phyloP scores from a whole-genome alignment of 2,329 filamentous ascomycete species.

The Fusarium globosum region DNA sequence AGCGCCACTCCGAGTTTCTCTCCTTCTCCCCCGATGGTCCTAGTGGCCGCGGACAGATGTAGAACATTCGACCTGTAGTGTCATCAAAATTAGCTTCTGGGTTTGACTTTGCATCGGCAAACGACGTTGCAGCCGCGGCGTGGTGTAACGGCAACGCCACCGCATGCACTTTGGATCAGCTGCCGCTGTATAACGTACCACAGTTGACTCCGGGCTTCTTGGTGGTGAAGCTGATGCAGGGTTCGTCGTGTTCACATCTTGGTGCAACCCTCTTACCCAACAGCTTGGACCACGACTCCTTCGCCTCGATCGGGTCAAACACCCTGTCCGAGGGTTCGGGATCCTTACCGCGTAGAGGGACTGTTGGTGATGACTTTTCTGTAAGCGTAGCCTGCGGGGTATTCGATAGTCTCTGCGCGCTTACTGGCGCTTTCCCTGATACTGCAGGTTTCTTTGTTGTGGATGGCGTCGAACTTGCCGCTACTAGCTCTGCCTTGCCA shows the following conservation, averaged over 20 bases:
- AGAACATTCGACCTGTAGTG: slow-evolving; percentile 67
- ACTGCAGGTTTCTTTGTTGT: slow-evolving; percentile 27
- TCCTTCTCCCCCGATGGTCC: slow-evolving; percentile 89
- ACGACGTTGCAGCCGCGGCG: background rate
- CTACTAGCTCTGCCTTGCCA: slow-evolving; percentile 3
- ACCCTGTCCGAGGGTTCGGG: slow-evolving; percentile 53
- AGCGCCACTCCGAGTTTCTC: slow-evolving; percentile 86
- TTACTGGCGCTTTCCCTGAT: background rate
- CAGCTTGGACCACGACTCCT: slow-evolving; percentile 87
- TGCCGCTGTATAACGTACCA: slow-evolving; percentile 57
- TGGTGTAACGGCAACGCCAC: slow-evolving; percentile 24
- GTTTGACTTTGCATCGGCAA: background rate
- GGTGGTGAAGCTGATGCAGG: slow-evolving; percentile 83
- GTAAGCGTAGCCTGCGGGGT: background rate
- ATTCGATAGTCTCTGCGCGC: background rate
- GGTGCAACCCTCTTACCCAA: slow-evolving; percentile 80
- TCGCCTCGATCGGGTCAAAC: slow-evolving; percentile 76
- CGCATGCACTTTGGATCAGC: slow-evolving; percentile 6
- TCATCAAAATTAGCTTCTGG: slow-evolving; percentile 35
- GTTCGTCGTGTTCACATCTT: slow-evolving; percentile 87
- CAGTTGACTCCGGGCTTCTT: slow-evolving; percentile 90
- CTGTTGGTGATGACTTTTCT: background rate
- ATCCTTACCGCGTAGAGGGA: slow-evolving; percentile 1
- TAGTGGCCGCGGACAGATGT: slow-evolving; percentile 75
- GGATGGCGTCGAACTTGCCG: slow-evolving; percentile 16